Evolutionary conservation across 148 eudicot species (phyloP).

Genomic region (Chenopodium quinoa): DNA sequence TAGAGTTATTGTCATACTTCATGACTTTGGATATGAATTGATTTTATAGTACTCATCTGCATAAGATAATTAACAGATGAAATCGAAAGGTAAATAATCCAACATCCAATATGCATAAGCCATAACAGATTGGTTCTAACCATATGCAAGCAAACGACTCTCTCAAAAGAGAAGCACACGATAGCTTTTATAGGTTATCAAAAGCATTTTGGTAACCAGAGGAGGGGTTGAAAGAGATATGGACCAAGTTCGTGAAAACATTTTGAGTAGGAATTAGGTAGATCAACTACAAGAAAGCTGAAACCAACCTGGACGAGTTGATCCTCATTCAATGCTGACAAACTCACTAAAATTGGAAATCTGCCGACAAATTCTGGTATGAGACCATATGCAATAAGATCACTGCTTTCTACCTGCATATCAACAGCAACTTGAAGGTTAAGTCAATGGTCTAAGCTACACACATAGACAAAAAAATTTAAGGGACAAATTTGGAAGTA

Average conservation of each 20-base stretch:
- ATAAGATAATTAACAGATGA: too few relatives aligned
- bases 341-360: constrained; percentile 91
- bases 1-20: neutral
- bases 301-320: constrained; percentile 86
- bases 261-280: neutral
- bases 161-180: neutral
- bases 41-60: neutral
- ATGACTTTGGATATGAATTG: neutral
- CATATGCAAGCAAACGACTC: neutral
- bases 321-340: constrained; percentile 85
- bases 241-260: neutral
- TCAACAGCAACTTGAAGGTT: constrained; percentile 13
- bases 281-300: neutral
- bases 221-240: neutral
- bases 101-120: neutral
- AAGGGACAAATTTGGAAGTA: constrained; percentile 6
- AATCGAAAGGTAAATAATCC: neutral
- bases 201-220: neutral
- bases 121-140: neutral
- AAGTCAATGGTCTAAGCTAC: neutral
- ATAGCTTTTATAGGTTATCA: too few relatives aligned
- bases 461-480: neutral
- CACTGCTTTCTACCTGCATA: constrained; percentile 94
- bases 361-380: constrained; percentile 99
- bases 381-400: constrained; percentile 91